phyloP scores from a whole-genome alignment of 2,329 filamentous ascomycete genomes.

The Mariannaea sp. region DNA sequence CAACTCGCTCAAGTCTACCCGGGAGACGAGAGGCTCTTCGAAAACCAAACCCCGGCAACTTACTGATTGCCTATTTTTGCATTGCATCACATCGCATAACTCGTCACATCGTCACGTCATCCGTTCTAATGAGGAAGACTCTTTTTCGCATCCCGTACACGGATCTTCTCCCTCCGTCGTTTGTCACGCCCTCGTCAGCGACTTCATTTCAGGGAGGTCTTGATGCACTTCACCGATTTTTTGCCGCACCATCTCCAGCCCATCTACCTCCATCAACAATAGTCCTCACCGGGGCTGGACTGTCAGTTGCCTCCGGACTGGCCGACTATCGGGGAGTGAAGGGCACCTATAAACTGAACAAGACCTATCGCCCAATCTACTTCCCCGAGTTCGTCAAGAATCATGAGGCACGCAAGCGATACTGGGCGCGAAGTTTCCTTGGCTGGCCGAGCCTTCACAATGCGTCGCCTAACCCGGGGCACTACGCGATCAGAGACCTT shows the following conservation, averaged over 20 bases:
- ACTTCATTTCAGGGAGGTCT: slow-evolving; percentile 73
- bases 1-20: background rate
- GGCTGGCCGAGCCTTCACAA: slow-evolving; percentile 85
- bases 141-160: slow-evolving; percentile 92
- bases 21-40: background rate
- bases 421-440: slow-evolving; percentile 94
- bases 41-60: slow-evolving; percentile 1
- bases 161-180: slow-evolving; percentile 75
- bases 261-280: slow-evolving; percentile 54
- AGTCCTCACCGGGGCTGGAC: slow-evolving; percentile 78
- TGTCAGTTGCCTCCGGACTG: slow-evolving; percentile 90
- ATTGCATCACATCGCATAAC: background rate
- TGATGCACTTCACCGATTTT: slow-evolving; percentile 76
- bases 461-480: slow-evolving; percentile 78
- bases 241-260: slow-evolving; percentile 63
- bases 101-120: background rate
- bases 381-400: slow-evolving; percentile 83
- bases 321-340: slow-evolving; percentile 90
- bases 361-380: slow-evolving; percentile 88
- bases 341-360: slow-evolving; percentile 92
- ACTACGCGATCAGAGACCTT: slow-evolving; percentile 76
- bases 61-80: no score
- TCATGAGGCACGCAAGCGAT: slow-evolving; percentile 86
- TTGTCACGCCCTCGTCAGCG: slow-evolving; percentile 74
- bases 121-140: slow-evolving; percentile 64